Conservation (phyloP, 2,329 filamentous ascomycete genomes). For the Botryosphaeria dothidea region DNA sequence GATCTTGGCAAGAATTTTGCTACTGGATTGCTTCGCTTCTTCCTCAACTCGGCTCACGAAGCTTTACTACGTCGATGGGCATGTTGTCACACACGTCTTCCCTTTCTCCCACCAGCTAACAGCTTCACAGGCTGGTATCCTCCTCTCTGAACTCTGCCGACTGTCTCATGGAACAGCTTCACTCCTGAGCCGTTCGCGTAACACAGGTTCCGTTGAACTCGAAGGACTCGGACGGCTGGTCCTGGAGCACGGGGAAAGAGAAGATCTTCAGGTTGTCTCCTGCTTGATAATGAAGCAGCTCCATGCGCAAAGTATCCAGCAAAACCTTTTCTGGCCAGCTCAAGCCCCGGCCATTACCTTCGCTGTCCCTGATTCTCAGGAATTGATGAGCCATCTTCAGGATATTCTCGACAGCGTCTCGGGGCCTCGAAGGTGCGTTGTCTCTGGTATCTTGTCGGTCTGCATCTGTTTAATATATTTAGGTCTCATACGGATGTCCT, state of each 20-base stretch:
- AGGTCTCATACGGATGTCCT: neutral
- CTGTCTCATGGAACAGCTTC: neutral
- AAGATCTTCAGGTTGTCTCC: slow-evolving; percentile 34
- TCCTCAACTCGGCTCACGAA: neutral
- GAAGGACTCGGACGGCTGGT: slow-evolving; percentile 29
- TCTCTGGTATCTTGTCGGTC: no score
- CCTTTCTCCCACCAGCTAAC: neutral
- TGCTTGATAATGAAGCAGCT: slow-evolving; percentile 33
- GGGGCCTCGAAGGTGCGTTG: slow-evolving; percentile 14
- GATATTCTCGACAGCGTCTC: slow-evolving; percentile 29
- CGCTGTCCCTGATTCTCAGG: slow-evolving; percentile 22
- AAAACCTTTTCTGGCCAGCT: slow-evolving; percentile 29
- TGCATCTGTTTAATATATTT: neutral
- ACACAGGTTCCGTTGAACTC: neutral
- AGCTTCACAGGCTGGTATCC: neutral
- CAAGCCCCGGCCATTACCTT: slow-evolving; percentile 29
- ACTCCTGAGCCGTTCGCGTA: neutral
- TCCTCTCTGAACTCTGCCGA: slow-evolving; percentile 1
- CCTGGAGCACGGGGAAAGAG: slow-evolving; percentile 25
- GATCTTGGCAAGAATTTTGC: neutral
- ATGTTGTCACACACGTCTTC: neutral
- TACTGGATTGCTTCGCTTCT: neutral
- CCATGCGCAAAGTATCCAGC: slow-evolving; percentile 26
- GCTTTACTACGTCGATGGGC: neutral
- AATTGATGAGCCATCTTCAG: slow-evolving; percentile 34